phyloP scores from a whole-genome alignment of 208 protist species.

The Tetramitus jugosus region DNA sequence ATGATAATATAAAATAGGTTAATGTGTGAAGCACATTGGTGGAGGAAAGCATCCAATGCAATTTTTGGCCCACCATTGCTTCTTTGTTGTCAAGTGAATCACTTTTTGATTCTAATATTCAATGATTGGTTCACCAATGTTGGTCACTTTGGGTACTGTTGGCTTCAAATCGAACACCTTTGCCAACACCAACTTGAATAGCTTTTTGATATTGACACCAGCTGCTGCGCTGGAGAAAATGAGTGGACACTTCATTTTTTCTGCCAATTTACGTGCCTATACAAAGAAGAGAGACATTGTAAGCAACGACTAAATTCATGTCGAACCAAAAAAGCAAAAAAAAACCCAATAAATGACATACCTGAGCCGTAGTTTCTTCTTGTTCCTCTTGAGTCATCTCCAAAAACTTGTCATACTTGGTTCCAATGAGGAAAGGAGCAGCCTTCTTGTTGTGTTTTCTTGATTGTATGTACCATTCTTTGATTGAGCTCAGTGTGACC shows the following conservation, averaged over 20 bases:
- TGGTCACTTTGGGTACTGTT: conserved; percentile 45
- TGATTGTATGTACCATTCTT: conserved; percentile 75
- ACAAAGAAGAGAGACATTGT: no score
- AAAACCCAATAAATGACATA: no score
- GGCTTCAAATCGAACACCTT: conserved; percentile 65
- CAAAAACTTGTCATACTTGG: conserved; percentile 73
- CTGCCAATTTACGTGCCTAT: conserved; percentile 66
- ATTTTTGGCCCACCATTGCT: no score
- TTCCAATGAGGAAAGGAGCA: conserved; percentile 71
- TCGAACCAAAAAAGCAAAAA: conserved; percentile 30
- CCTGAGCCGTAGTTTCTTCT: conserved; percentile 55
- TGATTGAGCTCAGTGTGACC: conserved; percentile 58
- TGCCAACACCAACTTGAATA: conserved; percentile 75
- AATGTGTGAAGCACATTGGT: no score
- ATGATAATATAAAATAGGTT: no score
- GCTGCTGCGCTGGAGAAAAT: conserved; percentile 66
- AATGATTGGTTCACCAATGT: conserved; percentile 58
- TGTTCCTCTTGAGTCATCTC: conserved; percentile 53
- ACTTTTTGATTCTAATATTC: conserved; percentile 44
- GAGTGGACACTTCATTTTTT: conserved; percentile 74
- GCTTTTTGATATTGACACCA: conserved; percentile 72
- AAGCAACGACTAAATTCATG: not conserved
- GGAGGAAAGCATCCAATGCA: no score
- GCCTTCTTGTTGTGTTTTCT: conserved; percentile 71
- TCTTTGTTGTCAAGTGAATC: not conserved